Base-by-base conservation (phyloP, 257 asterid genomes). In the Salvia miltiorrhiza region DNA sequence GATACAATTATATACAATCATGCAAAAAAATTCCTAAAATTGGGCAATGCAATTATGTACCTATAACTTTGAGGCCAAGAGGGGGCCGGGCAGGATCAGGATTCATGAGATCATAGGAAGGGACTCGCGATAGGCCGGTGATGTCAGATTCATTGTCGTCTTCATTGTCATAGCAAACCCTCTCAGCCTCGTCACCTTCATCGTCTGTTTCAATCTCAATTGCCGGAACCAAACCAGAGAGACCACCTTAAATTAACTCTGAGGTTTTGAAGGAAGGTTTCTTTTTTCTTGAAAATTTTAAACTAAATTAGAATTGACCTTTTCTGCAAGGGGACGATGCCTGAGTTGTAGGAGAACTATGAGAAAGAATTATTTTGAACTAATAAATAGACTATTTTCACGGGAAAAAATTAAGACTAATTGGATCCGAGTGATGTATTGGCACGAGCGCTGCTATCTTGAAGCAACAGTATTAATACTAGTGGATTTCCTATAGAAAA, bases 41-140 rank as follows among this genome's bases (percentile, higher is more conserved):
- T 4, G 14, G 9, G 65, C n/a, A 58, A 39, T 13, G 45, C 33
- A 41, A 23, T 21, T 12, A 56, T 6, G n/a, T 54, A 93, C 97
- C 98, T 76, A 55, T 85, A 90, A 70, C 92, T 93, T 72, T 88
- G 93, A 66, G 98, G 98, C 98, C 98, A 93, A 19, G 52, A 26
- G 33, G 84, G n/a, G n/a, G n/a, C 30, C 43, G 73, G 33, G 71
- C 65, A 63, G 71, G 26, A 73, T 76, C 79, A n/a, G 55, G 44
- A 67, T 71, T 85, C 17, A 66, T 14, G 71, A 30, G 44, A 65
- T 41, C 58, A 58, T 12, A 5, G 0, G 90, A 84, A 72, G 67
- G 73, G 23, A 21, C 37, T 9, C 69, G 64, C 2, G 87, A 73
- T 0, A 80, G 78, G 24, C 37, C 61, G 0, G 74, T 75, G 14